Evolutionary conservation across 495 filamentous ascomycete genomes (phyloP).

Genomic region (Daldinia childiae): DNA sequence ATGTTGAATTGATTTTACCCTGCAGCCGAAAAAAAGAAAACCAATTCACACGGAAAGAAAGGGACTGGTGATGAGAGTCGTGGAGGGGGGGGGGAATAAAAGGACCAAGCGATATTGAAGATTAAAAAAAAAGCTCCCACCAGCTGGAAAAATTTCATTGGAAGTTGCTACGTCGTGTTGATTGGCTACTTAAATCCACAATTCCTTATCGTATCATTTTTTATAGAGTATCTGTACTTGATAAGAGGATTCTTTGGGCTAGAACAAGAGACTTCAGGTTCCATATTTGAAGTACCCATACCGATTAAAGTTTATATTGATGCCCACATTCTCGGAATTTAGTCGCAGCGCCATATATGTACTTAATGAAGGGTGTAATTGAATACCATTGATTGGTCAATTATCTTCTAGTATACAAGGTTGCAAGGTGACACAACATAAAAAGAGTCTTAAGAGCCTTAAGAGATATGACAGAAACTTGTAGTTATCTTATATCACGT

Average conservation of each 20-base stretch:
- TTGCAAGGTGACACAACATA: neutral
- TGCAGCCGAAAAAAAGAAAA: constrained; percentile 42
- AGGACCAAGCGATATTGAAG: constrained; percentile 3
- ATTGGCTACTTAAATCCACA: constrained; percentile 17
- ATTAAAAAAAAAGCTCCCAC: constrained; percentile 38
- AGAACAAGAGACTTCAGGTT: too few relatives aligned
- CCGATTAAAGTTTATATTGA: constrained; percentile 5
- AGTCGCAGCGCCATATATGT: neutral
- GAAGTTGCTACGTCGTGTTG: constrained; percentile 5
- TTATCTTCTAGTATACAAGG: neutral
- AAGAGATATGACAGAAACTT: too few relatives aligned
- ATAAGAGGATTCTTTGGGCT: neutral
- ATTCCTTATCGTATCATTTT: constrained; percentile 21
- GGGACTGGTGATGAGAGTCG: constrained; percentile 23
- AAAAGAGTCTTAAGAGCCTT: too few relatives aligned
- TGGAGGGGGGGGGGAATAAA: constrained; percentile 1
- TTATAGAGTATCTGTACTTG: constrained; percentile 10
- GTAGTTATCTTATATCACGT: neutral
- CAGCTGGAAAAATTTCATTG: constrained; percentile 48
- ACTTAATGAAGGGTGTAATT: neutral
- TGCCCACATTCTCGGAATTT: constrained; percentile 12
- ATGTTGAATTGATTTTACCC: constrained; percentile 58
- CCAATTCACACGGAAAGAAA: constrained; percentile 42
- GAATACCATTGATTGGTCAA: constrained; percentile 13
- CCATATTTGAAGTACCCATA: too few relatives aligned